Base-by-base conservation (phyloP, 257 asterid species). In the Jasminum sambac region DNA sequence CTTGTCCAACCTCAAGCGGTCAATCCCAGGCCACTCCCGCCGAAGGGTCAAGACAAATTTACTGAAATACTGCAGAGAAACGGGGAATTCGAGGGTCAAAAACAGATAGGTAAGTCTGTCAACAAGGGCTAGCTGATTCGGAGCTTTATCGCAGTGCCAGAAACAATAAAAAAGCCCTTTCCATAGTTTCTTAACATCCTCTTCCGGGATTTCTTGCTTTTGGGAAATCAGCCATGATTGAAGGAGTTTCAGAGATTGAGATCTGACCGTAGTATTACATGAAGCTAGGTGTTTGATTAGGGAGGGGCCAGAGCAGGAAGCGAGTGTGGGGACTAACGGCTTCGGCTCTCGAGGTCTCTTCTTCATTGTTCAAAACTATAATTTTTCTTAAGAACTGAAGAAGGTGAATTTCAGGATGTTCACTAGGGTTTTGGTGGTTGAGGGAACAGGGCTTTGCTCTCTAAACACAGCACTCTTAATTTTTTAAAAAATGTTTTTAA, bases 11-110 rank as follows among this genome's bases (percentile, higher is more conserved):
- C 98, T 88, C 80, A 95, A 78, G 71, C 87, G 84, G 73, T 95
- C 97, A 77, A 91, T 91, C 16, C 98, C 98, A 1, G 91, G 75
- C 98, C 98, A 95, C 74, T 95, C 98, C 30, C 99, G 83, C 8
- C 96, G 83, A 48, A 95, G 81, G 8, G 95, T 91, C 13, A 89
- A 67, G 43, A 91, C 69, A 66, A 92, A 91, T 2, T 83, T 78
- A 36, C 88, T 80, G 67, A 91, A 89, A 67, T 88, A 95, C 68
- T 84, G 90, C 64, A 95, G 23, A 12, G 89, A 74, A n/a, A 91
- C 76, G 44, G 83, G 72, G 6, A 86, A 86, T n/a, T 85, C 83
- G 42, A 91, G 89, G 36, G 82, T 72, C 5, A 79, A 52, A 37
- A 89, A 83, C 78, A 91, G 78, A 48, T 92, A 83, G 6, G 90